Conservation (phyloP, 768 basidiomycete genomes). For the Tulasnella sp. region DNA sequence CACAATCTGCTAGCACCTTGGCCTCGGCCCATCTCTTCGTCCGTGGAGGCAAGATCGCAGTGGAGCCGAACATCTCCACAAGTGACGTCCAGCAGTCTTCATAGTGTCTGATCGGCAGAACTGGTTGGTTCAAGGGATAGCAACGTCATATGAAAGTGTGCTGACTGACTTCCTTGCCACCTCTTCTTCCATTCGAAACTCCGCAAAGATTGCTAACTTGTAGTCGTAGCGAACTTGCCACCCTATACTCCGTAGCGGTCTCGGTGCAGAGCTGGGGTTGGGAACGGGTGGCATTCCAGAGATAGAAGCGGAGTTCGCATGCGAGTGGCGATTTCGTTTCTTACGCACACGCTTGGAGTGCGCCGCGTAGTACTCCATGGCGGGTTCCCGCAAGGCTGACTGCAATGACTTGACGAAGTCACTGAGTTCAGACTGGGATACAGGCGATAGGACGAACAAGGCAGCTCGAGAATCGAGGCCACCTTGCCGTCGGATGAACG, state of each 20-base stretch:
- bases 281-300: slow-evolving; percentile 26
- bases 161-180: slow-evolving; percentile 78
- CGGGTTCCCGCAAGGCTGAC: slow-evolving; percentile 81
- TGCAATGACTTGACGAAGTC: slow-evolving; percentile 90
- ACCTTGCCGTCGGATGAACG: slow-evolving; percentile 81
- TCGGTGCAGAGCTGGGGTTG: slow-evolving; percentile 35
- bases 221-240: slow-evolving; percentile 98
- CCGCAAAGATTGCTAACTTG: slow-evolving; percentile 95
- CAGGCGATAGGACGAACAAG: slow-evolving; percentile 91
- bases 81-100: slow-evolving; percentile 87
- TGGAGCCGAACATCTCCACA: slow-evolving; percentile 84
- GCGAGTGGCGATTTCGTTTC: slow-evolving; percentile 52
- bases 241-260: slow-evolving; percentile 74
- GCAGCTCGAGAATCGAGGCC: slow-evolving; percentile 88
- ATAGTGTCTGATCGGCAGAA: slow-evolving; percentile 62
- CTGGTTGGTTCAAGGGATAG: background rate
- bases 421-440: slow-evolving; percentile 73
- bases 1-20: slow-evolving; percentile 91
- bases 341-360: slow-evolving; percentile 89
- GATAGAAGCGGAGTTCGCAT: slow-evolving; percentile 43
- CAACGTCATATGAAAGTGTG: background rate
- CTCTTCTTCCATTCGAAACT: slow-evolving; percentile 89
- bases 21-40: slow-evolving; percentile 99
- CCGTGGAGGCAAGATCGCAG: slow-evolving; percentile 78
- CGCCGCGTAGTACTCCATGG: slow-evolving; percentile 86